Percentiles rank a stretch among this genome's conserved stretches.
These are phyloP conservation scores for Tylopilus plumbeoviolaceoides DNA, from an alignment of 768 basidiomycete species.

Conservation along the genomic window DNA sequence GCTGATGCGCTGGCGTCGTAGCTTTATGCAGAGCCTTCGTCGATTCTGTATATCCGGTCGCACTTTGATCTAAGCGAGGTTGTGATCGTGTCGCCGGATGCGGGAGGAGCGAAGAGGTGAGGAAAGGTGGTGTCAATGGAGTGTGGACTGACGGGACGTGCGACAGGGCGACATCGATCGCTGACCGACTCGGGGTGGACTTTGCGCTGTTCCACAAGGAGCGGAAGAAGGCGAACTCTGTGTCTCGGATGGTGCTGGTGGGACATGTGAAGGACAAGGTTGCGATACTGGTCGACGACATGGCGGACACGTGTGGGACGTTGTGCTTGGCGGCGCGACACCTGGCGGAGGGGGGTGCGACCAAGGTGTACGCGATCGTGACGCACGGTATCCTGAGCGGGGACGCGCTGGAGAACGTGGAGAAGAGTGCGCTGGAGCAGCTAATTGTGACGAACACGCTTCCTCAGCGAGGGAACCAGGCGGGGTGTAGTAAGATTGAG, in stretches of 20 bases:
- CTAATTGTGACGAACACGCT: slow-evolving; percentile 98
- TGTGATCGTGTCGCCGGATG: slow-evolving; percentile 97
- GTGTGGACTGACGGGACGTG: slow-evolving; percentile 14
- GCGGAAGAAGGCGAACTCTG: slow-evolving; percentile 93
- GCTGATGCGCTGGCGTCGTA: slow-evolving; percentile 31
- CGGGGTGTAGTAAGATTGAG: slow-evolving; percentile 73
- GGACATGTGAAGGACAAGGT: slow-evolving; percentile 90
- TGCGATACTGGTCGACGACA: slow-evolving; percentile 96
- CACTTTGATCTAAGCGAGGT: slow-evolving; percentile 82
- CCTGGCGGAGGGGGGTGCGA: slow-evolving; percentile 83
- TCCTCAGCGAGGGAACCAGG: slow-evolving; percentile 79
- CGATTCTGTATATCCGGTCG: slow-evolving; percentile 90
- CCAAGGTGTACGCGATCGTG: slow-evolving; percentile 85
- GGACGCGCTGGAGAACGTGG: slow-evolving; percentile 72
- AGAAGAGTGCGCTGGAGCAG: slow-evolving; percentile 78
- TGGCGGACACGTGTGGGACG: slow-evolving; percentile 97
- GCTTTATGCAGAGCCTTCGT: slow-evolving; percentile 95
- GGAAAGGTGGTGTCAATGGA: background rate
- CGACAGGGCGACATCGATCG: slow-evolving; percentile 90
- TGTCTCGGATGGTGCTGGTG: slow-evolving; percentile 93
- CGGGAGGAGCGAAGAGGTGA: slow-evolving; percentile 96
- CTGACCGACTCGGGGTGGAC: slow-evolving; percentile 92
- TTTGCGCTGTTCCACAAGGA: slow-evolving; percentile 99
- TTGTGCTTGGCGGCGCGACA: slow-evolving; percentile 88
- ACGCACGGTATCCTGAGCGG: slow-evolving; percentile 96